Evolutionary conservation across 441 rosid genomes (phyloP), one percentile per base, ranked within the genome.

Genomic region (Gossypium gossypioides): DNA sequence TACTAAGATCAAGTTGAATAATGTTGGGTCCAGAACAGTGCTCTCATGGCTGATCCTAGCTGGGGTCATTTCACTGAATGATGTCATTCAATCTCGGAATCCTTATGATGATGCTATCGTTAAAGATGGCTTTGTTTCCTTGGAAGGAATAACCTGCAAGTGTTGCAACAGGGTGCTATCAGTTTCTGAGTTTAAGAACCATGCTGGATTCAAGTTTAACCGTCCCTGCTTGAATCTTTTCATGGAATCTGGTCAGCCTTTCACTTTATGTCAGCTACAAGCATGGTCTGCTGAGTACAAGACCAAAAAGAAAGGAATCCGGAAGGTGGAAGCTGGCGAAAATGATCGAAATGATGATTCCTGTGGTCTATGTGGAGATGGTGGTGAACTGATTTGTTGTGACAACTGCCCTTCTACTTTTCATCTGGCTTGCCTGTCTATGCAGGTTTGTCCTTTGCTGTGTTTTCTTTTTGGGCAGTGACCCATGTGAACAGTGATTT

Each of bases 231-330:
- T 86, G 71, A 89, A 88, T 86, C 91, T 94, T 72, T 88, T 89
- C 81, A 87, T 84, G 96, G 91, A 86, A 65, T 88, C 97, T 66
- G 97, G 97, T 55, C 81, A 85, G 86, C 84, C 97, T 54, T 84
- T 88, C 68, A 80, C 91, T 67, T 75, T 88, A 42, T 89, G 92
- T 81, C 89, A 85, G 83, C 86, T 94, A 72, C 90, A 90, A 82
- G 97, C 97, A 66, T 94, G 99, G 99, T 87, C 92, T 56, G 84
- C 85, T 72, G 99, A 94, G 80, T 92, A 89, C 77, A 92, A 84
- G 75, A 81, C 79, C 71, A 84, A 93, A 76, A 92, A 89, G 83
- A 84, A 62, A 65, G 82, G 80, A 74, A 80, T 25, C 54, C 77
- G 68, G 74, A 75, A 82, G 42, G 86, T 83, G 76, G 86, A 84